Base-by-base conservation (phyloP, 2,329 filamentous ascomycete species). In the Cercospora zeae-maydis region DNA sequence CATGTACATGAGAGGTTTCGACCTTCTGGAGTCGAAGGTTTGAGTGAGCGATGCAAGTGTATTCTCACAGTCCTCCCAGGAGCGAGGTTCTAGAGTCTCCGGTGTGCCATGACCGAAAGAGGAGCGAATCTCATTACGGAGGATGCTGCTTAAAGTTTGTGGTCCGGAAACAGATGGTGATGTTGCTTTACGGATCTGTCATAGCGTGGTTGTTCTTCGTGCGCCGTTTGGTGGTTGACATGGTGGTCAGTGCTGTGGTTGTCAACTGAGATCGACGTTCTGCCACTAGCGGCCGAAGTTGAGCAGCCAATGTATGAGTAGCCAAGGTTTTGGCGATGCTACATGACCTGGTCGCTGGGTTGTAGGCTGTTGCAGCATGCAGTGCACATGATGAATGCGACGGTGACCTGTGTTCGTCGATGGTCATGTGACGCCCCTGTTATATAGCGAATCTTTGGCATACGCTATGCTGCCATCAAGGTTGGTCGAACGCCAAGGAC, bases 31-130 rank as follows among this genome's bases (percentile, higher is more conserved):
- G 59, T 63, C 10, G 16, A 63, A 16, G 53, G 61, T 2, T 52
- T 69, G 61, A 63, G 68, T 70, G 7, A 66, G 67, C 47, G 69
- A 71, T 66, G 68, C 67, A 8, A 69, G 68, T 51, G 57, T 68
- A 0, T 63, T 70, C 24, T 67, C 68, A 7, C 16, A n/a, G n/a
- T 69, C 3, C 59, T 67, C 16, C 56, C 64, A 8, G 59, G 63
- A n/a, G 67, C 62, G 8, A 68, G 69, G 55, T 54, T 67, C 3
- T 64, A 67, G 59, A 68, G 61, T 52, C 34, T 62, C n/a, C 61
- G 69, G 10, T 71, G 70, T 59, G 66, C 66, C 0, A 54, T 71
- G 16, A 67, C 66, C 13, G 67, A 71, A 58, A 65, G 62, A 55
- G 69, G 60, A 9, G 69, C 57, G 4, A 52, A 61, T 2, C 49